phyloP scores from a whole-genome alignment of 257 asterid genomes.

The Ehretia macrophylla region DNA sequence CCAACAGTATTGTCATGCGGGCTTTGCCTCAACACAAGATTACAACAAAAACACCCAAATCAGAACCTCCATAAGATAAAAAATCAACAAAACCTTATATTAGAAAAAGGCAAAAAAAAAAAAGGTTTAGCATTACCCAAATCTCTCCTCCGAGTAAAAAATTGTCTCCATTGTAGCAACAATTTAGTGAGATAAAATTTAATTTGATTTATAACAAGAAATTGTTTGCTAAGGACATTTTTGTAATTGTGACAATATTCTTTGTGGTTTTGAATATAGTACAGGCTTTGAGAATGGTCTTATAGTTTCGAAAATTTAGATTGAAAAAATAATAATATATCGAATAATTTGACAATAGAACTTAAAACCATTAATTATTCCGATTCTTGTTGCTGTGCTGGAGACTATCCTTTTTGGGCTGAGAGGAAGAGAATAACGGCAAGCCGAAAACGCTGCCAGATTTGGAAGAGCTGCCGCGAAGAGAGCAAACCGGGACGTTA shows the following conservation, averaged over 20 bases:
- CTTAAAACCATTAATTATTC: too few relatives aligned
- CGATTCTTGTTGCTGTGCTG: not conserved
- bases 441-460: conserved; percentile 82
- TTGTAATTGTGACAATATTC: too few relatives aligned
- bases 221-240: too few relatives aligned
- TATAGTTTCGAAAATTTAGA: too few relatives aligned
- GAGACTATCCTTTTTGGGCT: conserved; percentile 42
- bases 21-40: not conserved
- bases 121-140: not conserved
- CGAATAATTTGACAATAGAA: too few relatives aligned
- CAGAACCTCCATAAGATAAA: not conserved
- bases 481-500: conserved; percentile 85
- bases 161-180: too few relatives aligned
- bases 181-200: too few relatives aligned
- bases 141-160: too few relatives aligned
- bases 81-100: not conserved
- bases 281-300: too few relatives aligned
- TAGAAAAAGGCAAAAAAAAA: not conserved
- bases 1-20: not conserved
- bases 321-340: too few relatives aligned
- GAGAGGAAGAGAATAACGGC: conserved; percentile 64
- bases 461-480: conserved; percentile 64
- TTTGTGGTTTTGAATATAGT: too few relatives aligned
- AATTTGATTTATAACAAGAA: too few relatives aligned
- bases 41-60: not conserved